Conservation (phyloP, 257 asterid genomes). For the Fraxinus anomala region DNA sequence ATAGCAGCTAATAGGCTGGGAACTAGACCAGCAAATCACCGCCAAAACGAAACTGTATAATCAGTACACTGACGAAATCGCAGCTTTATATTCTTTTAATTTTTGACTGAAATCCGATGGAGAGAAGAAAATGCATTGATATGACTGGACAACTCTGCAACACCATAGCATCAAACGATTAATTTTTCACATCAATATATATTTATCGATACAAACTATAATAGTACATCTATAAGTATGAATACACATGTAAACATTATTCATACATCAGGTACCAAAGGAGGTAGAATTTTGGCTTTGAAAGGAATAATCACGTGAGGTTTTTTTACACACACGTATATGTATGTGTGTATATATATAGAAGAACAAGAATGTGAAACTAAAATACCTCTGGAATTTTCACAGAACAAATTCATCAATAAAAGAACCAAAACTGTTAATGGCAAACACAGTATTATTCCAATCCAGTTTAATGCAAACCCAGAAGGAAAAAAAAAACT, state of each 20-base stretch:
- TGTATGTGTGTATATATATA: neutral
- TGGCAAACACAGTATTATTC: conserved; percentile 10
- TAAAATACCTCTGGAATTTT: conserved; percentile 23
- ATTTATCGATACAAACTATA: neutral
- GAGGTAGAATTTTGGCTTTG: conserved; percentile 37
- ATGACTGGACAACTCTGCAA: conserved; percentile 48
- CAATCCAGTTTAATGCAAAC: conserved; percentile 40
- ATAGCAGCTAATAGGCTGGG: conserved; percentile 25
- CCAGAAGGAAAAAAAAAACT: conserved; percentile 26
- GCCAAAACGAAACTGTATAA: conserved; percentile 26
- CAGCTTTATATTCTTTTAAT: conserved; percentile 35
- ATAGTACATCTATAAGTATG: neutral
- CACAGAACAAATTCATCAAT: conserved; percentile 37
- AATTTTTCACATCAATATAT: conserved; percentile 20
- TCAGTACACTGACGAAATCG: conserved; percentile 32
- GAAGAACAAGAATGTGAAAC: conserved; percentile 23
- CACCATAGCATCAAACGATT: conserved; percentile 19
- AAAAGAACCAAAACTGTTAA: conserved; percentile 22
- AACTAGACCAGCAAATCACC: conserved; percentile 37
- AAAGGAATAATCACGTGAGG: conserved; percentile 21
- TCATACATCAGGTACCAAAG: neutral
- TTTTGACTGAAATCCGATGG: conserved; percentile 35
- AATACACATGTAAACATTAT: neutral
- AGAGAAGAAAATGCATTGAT: conserved; percentile 32
- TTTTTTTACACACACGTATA: neutral